Evolutionary conservation across 352 stramenopile species (phyloP), one percentile per base, ranked within the genome.

Genomic region (Thraustochytrium striatum): DNA sequence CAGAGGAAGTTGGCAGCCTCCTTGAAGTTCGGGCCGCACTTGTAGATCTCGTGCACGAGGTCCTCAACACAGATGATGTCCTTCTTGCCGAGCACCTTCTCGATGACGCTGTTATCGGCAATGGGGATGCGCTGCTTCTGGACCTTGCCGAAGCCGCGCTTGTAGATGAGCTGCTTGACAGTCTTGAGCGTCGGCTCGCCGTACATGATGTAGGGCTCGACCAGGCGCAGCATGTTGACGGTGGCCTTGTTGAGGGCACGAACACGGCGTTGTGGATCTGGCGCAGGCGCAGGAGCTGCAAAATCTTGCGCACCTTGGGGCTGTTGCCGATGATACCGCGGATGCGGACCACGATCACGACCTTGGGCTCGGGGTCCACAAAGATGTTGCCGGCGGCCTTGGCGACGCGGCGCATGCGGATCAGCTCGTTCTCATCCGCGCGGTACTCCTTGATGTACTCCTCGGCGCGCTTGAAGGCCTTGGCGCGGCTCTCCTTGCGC

Each of bases 251-350:
- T 99, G 36, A 99, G 90, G 87, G 97, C 41, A 99, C 91, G 87
- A 99, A 99, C 57, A 97, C 95, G 72, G 94, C 94, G 88, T 99
- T 99, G 92, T 99, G 93, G 89, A 99, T 97, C 89, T 99, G 96
- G 83, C 95, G 94, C 81, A 99, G 92, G 90, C 96, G 94, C 85
- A 99, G 96, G 32, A 99, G 91, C 87, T 98, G 95, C 89, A 99
- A 89, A 83, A 99, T 98, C 91, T 99, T 99, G 58, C 84, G 78
- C 21, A 89, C 85, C 79, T 88, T 85, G 43, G 82, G 82, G 41
- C 32, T 73, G 30, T 78, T 69, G 57, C 68, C 80, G 25, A 84
- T 99, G 90, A 98, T 99, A 98, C 96, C 96, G 72, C 95, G 93
- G 84, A 99, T 98, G 85, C 96, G 94, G 82, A 99, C 93, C 79